phyloP scores from a whole-genome alignment of 352 stramenopile species.

The Phytophthora niederhauseri region DNA sequence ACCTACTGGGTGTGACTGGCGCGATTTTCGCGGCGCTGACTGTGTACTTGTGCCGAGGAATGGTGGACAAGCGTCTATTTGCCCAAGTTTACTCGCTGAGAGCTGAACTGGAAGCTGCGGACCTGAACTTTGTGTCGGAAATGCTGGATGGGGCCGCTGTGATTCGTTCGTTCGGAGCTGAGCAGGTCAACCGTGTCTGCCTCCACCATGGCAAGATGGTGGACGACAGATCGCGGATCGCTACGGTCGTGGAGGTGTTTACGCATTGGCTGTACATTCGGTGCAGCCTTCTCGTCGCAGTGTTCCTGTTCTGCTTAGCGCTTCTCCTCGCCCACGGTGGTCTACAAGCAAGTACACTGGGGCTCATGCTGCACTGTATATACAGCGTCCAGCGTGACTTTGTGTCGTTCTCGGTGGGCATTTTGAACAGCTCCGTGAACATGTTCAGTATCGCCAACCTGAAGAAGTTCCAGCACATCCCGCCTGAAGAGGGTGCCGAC shows the following conservation, averaged over 20 bases:
- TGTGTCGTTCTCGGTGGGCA: conserved; percentile 37
- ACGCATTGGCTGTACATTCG: conserved; percentile 44
- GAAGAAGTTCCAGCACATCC: conserved; percentile 66
- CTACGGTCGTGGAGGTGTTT: conserved; percentile 38
- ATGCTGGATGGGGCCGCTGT: conserved; percentile 42
- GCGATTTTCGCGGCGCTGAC: conserved; percentile 30
- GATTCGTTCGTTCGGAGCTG: conserved; percentile 44
- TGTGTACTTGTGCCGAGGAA: conserved; percentile 34
- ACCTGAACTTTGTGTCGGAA: conserved; percentile 51
- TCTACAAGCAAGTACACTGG: conserved; percentile 33
- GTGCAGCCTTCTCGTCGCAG: conserved; percentile 37
- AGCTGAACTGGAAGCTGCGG: conserved; percentile 31
- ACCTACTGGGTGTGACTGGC: conserved; percentile 35
- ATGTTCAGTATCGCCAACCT: conserved; percentile 46
- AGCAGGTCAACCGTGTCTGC: conserved; percentile 37
- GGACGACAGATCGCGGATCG: conserved; percentile 38
- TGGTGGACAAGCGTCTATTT: conserved; percentile 44
- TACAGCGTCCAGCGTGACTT: conserved; percentile 45
- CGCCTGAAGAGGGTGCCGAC: conserved; percentile 35
- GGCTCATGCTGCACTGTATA: conserved; percentile 43
- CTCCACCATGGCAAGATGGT: conserved; percentile 40
- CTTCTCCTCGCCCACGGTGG: conserved; percentile 35
- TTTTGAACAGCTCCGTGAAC: conserved; percentile 43
- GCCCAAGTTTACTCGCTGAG: conserved; percentile 41
- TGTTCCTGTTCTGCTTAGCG: conserved; percentile 42